Evolutionary conservation across 2,329 filamentous ascomycete species (phyloP).

Genomic region (Ascosphaera aggregata): DNA sequence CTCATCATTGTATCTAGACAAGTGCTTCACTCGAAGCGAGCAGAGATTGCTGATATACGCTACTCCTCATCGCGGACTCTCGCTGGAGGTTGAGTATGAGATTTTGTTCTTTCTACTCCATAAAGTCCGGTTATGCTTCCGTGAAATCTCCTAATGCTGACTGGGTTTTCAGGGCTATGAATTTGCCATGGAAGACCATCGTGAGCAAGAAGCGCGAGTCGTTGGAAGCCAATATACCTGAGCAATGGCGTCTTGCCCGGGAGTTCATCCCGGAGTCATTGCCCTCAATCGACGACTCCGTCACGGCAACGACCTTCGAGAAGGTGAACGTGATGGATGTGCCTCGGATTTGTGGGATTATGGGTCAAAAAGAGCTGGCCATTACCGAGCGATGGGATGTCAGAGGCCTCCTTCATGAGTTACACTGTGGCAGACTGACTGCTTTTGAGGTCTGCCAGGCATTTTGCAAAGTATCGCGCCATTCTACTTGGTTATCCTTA

Average conservation of each 20-base stretch:
- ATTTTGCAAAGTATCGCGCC: slow-evolving; percentile 25
- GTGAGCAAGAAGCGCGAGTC: slow-evolving; percentile 17
- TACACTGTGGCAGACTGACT: slow-evolving; percentile 14
- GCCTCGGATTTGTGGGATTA: slow-evolving; percentile 28
- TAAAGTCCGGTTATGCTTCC: too few species aligned
- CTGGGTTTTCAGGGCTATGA: too few species aligned
- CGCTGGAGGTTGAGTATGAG: too few species aligned
- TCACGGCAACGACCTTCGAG: slow-evolving; percentile 13
- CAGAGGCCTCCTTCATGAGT: slow-evolving; percentile 14
- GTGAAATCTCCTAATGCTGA: too few species aligned
- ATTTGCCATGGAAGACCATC: slow-evolving; percentile 12
- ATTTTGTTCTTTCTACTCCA: too few species aligned
- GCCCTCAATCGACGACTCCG: slow-evolving; percentile 14
- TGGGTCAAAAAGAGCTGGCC: slow-evolving; percentile 25
- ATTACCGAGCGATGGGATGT: slow-evolving; percentile 33
- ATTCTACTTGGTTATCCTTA: not conserved
- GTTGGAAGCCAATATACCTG: slow-evolving; percentile 16
- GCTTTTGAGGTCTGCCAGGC: slow-evolving; percentile 26
- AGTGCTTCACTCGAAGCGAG: too few species aligned
- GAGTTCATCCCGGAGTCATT: slow-evolving; percentile 13
- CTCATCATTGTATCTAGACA: too few species aligned
- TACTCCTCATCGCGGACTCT: too few species aligned
- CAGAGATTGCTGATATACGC: too few species aligned
- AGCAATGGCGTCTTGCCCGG: slow-evolving; percentile 16
- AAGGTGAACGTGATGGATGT: slow-evolving; percentile 22